A percentile compares a stretch with the other conserved stretches of the same genome.
These are phyloP conservation scores for Fusarium miscanthi DNA, from an alignment of 2,329 filamentous ascomycete species.

Conservation along the genomic window DNA sequence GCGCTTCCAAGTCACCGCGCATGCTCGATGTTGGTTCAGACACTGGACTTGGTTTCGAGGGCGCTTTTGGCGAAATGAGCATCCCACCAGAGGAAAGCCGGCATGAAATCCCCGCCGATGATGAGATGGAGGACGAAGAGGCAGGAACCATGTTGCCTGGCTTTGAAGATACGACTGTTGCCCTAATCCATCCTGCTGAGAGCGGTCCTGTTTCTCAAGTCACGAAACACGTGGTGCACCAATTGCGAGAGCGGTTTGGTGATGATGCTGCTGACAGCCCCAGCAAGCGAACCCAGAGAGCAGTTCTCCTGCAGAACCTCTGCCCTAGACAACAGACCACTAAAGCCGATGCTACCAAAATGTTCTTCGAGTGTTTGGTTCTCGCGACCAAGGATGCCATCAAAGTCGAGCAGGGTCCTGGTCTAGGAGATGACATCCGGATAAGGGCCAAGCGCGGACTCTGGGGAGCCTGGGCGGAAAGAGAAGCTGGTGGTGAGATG, in stretches of 20 bases:
- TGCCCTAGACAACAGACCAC: conserved; percentile 84
- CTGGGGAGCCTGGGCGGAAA: conserved; percentile 96
- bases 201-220: conserved; percentile 88
- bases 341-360: conserved; percentile 94
- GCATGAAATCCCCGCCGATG: conserved; percentile 71
- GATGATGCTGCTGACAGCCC: conserved; percentile 74
- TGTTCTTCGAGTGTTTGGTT: conserved; percentile 98
- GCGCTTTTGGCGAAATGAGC: conserved; percentile 62
- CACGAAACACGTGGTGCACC: conserved; percentile 95
- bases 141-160: conserved; percentile 62
- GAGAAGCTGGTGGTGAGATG: conserved; percentile 72
- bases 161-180: conserved; percentile 82
- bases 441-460: conserved; percentile 94
- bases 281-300: conserved; percentile 77
- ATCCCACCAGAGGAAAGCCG: conserved; percentile 70
- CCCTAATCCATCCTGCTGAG: conserved; percentile 82
- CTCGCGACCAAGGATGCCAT: conserved; percentile 97
- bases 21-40: conserved; percentile 73
- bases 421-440: conserved; percentile 81
- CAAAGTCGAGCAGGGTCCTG: conserved; percentile 88
- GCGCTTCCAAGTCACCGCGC: conserved; percentile 74
- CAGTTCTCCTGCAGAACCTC: conserved; percentile 90
- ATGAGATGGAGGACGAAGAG: conserved; percentile 57
- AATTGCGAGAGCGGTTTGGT: conserved; percentile 90
- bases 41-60: conserved; percentile 63